Percentiles rank a stretch among this genome's conserved stretches.
These are phyloP conservation scores for Wickerhamiella hasegawae DNA, from an alignment of 805 yeast species.

Conservation along the genomic window DNA sequence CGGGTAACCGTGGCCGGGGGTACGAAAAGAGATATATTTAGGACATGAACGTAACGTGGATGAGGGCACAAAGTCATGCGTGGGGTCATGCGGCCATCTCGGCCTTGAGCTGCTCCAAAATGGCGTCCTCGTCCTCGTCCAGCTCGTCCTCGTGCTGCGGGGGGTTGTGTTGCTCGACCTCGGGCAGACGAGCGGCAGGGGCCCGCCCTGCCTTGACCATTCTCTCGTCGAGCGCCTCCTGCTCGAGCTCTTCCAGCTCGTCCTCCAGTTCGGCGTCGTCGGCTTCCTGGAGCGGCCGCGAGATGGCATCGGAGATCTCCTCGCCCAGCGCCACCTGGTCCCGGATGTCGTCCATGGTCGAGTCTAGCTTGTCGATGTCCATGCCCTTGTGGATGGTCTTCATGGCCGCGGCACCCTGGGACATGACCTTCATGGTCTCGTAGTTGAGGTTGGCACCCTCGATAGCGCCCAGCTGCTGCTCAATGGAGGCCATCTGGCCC, in stretches of 20 bases:
- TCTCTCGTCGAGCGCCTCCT: constrained; percentile 54
- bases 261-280: constrained; percentile 88
- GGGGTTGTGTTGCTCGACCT: constrained; percentile 11
- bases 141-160: constrained; percentile 14
- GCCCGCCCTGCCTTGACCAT: constrained; percentile 32
- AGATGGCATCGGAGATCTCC: constrained; percentile 90
- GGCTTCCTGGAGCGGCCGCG: constrained; percentile 77
- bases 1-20: too few relatives aligned
- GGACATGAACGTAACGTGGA: too few relatives aligned
- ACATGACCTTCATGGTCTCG: constrained; percentile 98
- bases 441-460: constrained; percentile 91
- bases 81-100: constrained; percentile 30
- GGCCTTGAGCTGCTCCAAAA: constrained; percentile 27
- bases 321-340: constrained; percentile 93
- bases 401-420: constrained; percentile 95
- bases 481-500: constrained; percentile 78
- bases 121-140: constrained; percentile 29
- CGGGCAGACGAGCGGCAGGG: constrained; percentile 23
- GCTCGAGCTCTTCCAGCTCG: constrained; percentile 76
- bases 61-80: too few relatives aligned
- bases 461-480: constrained; percentile 75
- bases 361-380: constrained; percentile 91
- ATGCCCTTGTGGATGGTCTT: constrained; percentile 88
- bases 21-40: too few relatives aligned
- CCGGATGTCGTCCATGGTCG: constrained; percentile 94